A percentile compares a stretch with the other conserved stretches of the same genome.
phyloP scores from a whole-genome alignment of 1,139 yeast genomes.

The Kluyveromyces sp. region DNA sequence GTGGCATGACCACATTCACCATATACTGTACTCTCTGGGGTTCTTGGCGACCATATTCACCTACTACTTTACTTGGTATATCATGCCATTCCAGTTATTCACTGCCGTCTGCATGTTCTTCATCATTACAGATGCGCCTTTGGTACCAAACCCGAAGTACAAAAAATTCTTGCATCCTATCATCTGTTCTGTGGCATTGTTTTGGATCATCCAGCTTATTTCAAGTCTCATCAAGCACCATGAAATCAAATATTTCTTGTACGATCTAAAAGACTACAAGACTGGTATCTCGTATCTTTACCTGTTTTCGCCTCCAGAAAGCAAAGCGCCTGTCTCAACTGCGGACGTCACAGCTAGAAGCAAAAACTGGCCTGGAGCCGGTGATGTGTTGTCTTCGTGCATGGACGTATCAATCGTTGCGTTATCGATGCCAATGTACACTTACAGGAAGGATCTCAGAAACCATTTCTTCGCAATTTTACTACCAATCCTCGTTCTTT shows the following conservation, averaged over 20 bases:
- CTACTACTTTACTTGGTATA: conserved; percentile 31
- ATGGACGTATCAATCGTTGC: conserved; percentile 76
- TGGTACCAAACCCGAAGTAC: conserved; percentile 45
- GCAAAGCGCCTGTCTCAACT: conserved; percentile 30
- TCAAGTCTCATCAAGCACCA: conserved; percentile 46
- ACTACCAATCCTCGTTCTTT: conserved; percentile 53
- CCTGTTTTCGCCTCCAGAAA: conserved; percentile 39
- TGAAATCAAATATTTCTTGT: conserved; percentile 38
- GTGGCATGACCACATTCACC: conserved; percentile 20
- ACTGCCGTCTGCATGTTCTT: conserved; percentile 42
- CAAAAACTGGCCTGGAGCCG: conserved; percentile 66
- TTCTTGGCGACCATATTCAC: conserved; percentile 18
- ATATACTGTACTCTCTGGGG: conserved; percentile 38
- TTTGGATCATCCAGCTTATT: conserved; percentile 56
- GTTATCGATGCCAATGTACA: conserved; percentile 69
- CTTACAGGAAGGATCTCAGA: conserved; percentile 58
- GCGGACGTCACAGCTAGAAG: conserved; percentile 12
- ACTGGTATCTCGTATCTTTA: conserved; percentile 63
- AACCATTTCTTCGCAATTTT: conserved; percentile 52
- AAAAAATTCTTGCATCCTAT: conserved; percentile 63
- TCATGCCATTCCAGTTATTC: conserved; percentile 57
- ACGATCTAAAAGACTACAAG: conserved; percentile 48
- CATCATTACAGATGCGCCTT: conserved; percentile 49
- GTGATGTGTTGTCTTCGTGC: conserved; percentile 61
- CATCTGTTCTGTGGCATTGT: conserved; percentile 52